These are phyloP conservation scores for Gyromitra esculenta DNA, from an alignment of 2,329 filamentous ascomycete genomes.

Conservation along the genomic window DNA sequence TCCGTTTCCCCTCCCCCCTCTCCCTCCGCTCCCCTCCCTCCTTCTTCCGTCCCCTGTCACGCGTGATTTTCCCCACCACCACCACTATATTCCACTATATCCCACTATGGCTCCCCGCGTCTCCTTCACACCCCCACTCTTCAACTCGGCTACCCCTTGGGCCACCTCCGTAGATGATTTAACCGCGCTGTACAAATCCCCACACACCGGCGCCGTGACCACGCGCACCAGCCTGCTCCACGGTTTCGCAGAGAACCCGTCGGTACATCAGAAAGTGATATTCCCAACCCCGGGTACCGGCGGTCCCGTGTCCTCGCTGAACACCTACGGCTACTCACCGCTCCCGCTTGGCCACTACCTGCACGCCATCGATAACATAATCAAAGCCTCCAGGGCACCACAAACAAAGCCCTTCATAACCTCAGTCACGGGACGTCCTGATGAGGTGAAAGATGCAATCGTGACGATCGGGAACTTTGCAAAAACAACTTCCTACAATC, in stretches of 20 bases:
- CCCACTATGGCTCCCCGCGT: conserved; percentile 59
- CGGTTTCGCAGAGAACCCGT: conserved; percentile 72
- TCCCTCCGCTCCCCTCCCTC: neutral
- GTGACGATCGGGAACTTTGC: conserved; percentile 62
- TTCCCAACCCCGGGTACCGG: conserved; percentile 64
- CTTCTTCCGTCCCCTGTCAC: neutral
- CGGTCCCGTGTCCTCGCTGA: conserved; percentile 60
- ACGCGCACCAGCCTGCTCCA: conserved; percentile 74
- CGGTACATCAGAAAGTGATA: conserved; percentile 72
- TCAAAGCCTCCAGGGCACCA: conserved; percentile 59
- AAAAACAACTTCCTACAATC: conserved; percentile 63
- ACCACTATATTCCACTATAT: too few species aligned
- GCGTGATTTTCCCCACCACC: neutral
- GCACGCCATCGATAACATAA: conserved; percentile 64
- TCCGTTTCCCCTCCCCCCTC: neutral
- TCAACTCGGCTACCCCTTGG: conserved; percentile 82
- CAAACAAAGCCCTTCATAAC: conserved; percentile 71
- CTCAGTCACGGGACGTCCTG: conserved; percentile 73
- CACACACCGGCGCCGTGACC: conserved; percentile 76
- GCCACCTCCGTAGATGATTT: conserved; percentile 74
- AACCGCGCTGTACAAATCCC: conserved; percentile 68
- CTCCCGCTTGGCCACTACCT: conserved; percentile 70
- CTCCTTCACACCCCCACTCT: conserved; percentile 70
- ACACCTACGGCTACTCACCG: conserved; percentile 79
- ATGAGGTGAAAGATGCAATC: conserved; percentile 70